A percentile compares a stretch with the other conserved stretches of the same genome.
Conservation (phyloP, 306 rosid species). For the Echinosophora koreensis region DNA sequence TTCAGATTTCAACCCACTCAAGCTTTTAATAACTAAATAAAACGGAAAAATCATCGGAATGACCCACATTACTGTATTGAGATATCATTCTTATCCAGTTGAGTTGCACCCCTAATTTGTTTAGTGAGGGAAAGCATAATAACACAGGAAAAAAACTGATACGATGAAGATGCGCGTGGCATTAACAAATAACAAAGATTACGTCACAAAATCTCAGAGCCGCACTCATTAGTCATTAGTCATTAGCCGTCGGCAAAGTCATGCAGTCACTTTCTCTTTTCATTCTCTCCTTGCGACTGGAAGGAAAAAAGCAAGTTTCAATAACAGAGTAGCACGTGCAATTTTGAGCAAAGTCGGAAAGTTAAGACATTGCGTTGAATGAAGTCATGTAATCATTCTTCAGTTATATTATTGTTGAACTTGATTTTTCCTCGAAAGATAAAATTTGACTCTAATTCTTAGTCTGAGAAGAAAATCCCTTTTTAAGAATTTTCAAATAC, state of each 20-base stretch:
- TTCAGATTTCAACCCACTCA: constrained; percentile 33
- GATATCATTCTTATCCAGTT: constrained; percentile 40
- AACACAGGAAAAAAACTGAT: not conserved
- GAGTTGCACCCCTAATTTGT: not conserved
- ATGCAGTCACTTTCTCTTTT: not conserved
- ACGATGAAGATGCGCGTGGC: constrained; percentile 35
- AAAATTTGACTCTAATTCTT: too few relatives aligned
- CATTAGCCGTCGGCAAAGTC: constrained; percentile 38
- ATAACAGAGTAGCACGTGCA: constrained; percentile 35
- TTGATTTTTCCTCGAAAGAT: too few relatives aligned
- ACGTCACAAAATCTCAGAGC: constrained; percentile 44
- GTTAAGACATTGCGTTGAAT: constrained; percentile 6
- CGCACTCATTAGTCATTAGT: not conserved
- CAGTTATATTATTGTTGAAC: too few relatives aligned
- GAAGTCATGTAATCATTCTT: not conserved
- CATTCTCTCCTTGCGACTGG: not conserved
- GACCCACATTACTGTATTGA: constrained; percentile 29
- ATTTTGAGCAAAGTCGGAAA: constrained; percentile 17
- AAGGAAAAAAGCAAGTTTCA: not conserved
- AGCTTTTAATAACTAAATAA: constrained; percentile 2
- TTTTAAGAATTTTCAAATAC: too few relatives aligned
- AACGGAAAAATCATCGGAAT: constrained; percentile 30
- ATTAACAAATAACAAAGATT: constrained; percentile 4
- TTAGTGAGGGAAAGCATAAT: not conserved
- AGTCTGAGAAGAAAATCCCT: too few relatives aligned